phyloP scores from a whole-genome alignment of 2,329 filamentous ascomycete species.

The Neonectria hederae region DNA sequence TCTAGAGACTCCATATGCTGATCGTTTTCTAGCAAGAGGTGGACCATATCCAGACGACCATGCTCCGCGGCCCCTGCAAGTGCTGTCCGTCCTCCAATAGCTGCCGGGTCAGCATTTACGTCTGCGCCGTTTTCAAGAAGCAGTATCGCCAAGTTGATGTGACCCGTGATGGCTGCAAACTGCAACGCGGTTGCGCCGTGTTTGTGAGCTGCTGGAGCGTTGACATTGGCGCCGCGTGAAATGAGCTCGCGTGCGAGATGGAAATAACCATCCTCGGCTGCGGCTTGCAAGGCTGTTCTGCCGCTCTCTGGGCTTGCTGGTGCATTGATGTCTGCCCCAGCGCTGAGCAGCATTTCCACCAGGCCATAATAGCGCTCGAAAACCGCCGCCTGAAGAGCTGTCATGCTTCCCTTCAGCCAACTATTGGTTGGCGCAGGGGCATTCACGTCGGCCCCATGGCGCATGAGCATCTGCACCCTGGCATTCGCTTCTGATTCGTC shows the following conservation, averaged over 20 bases:
- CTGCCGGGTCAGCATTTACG: neutral
- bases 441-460: constrained; percentile 32
- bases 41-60: constrained; percentile 23
- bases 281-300: constrained; percentile 34
- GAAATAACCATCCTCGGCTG: constrained; percentile 17
- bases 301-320: neutral
- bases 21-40: constrained; percentile 21
- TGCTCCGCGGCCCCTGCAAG: constrained; percentile 3
- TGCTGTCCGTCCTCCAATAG: neutral
- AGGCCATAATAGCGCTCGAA: constrained; percentile 24
- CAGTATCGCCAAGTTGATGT: neutral
- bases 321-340: constrained; percentile 45
- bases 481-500: neutral
- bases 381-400: constrained; percentile 29
- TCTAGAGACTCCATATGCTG: neutral
- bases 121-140: constrained; percentile 11
- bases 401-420: neutral
- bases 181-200: neutral
- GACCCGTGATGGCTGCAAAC: neutral
- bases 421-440: neutral
- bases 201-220: constrained; percentile 27
- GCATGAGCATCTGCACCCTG: neutral
- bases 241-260: constrained; percentile 44
- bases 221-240: constrained; percentile 48
- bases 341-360: constrained; percentile 40